Evolutionary conservation across 2,329 filamentous ascomycete genomes (phyloP), one percentile per base, ranked within the genome.

Genomic region (Penicillium sp.): DNA sequence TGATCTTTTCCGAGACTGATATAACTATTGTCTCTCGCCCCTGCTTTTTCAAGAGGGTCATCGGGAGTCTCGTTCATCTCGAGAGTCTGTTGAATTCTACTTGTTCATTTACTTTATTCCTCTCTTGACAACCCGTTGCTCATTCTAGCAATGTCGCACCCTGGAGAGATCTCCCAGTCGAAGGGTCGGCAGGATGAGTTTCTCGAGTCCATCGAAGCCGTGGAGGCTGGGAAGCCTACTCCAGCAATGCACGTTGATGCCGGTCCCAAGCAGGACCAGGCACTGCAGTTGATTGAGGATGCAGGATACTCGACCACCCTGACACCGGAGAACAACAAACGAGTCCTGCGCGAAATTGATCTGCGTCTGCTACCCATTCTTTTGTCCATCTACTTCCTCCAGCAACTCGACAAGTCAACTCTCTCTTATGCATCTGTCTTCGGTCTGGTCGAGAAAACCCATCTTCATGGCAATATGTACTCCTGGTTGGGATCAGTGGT

Each of bases 401-500:
- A 89, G 65, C 83, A 83, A 12, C 78, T 89, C 6, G 87, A 89
- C 76, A 89, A 89, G 73, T 83, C 86, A 0, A 86, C 85, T 0
- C 78, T 89, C 2, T 80, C 76, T 2, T 89, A 89, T 68, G 85
- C 85, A 2, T 88, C 86, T 0, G 84, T 89, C 12, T 89, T 89
- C 66, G 87, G 87, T 2, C 78, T 90, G 12, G 83, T 86, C 35
- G 78, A 87, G 56, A 85, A 88, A 70, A 83, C 86, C 0, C 71
- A 82, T 44, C 82, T 89, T 1, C 76, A 82, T 9, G 85, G 85
- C 17, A 78, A 85, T 53, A 81, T 89, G 62, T 85, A 82, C 70
- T 82, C 79, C 37, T 84, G 82, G 83, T 73, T 83, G 0, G 81
- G 81, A 1, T 78, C 80, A 4, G 80, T 85, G 30, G 82, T 86